Conservation (phyloP, 1,139 yeast species). For the Scheffersomyces insectosa region DNA sequence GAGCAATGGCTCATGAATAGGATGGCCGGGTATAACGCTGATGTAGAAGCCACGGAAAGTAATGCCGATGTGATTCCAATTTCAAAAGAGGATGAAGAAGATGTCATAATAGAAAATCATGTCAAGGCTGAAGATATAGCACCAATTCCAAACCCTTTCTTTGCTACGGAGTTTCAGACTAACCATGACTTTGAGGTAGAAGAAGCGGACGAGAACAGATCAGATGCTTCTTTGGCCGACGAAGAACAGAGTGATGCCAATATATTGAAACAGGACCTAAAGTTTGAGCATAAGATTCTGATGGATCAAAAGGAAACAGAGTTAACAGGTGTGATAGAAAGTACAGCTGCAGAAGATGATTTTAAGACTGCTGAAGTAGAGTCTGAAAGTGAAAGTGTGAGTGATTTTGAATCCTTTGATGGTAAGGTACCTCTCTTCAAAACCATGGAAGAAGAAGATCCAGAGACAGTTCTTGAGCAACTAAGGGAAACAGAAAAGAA, state of each 20-base stretch:
- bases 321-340: background rate
- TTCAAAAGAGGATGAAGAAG: constrained; percentile 7
- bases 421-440: constrained; percentile 26
- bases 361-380: background rate
- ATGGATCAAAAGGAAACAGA: background rate
- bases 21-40: constrained; percentile 20
- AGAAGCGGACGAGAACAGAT: constrained; percentile 19
- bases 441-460: constrained; percentile 34
- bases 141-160: constrained; percentile 21
- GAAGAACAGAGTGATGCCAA: constrained; percentile 14
- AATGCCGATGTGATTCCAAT: constrained; percentile 5
- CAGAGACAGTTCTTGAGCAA: constrained; percentile 27
- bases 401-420: background rate
- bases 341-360: background rate
- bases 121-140: constrained; percentile 9
- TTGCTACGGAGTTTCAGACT: constrained; percentile 10
- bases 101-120: background rate
- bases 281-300: background rate
- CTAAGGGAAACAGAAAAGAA: constrained; percentile 34
- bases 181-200: constrained; percentile 8
- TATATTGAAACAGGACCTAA: constrained; percentile 7
- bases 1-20: background rate
- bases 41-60: constrained; percentile 19
- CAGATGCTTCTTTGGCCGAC: constrained; percentile 33
- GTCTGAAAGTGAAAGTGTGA: constrained; percentile 1